phyloP scores from a whole-genome alignment of 129 eudicot species.

The Centella asiatica region DNA sequence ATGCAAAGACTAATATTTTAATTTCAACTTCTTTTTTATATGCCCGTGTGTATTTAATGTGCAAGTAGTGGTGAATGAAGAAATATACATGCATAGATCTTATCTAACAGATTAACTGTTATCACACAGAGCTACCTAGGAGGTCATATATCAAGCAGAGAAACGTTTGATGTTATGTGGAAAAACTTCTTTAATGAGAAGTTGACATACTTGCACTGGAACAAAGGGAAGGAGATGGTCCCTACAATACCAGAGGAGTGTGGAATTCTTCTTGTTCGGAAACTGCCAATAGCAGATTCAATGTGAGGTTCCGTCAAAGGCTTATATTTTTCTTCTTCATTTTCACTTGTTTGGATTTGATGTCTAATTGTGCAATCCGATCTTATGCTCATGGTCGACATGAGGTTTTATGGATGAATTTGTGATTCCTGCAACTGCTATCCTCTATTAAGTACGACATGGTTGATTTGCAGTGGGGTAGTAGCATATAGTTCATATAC shows the following conservation, averaged over 20 bases:
- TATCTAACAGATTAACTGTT: neutral
- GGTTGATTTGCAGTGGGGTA: neutral
- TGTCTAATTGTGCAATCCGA: neutral
- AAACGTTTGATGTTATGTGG: conserved; percentile 40
- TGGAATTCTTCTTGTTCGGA: conserved; percentile 90
- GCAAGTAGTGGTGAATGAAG: neutral
- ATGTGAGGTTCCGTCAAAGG: conserved; percentile 30
- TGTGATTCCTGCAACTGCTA: too few species aligned
- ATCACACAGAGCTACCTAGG: conserved; percentile 31
- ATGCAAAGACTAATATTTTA: neutral
- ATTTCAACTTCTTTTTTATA: neutral
- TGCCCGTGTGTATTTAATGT: neutral
- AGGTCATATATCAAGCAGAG: conserved; percentile 33
- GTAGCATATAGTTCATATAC: neutral
- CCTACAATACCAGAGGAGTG: conserved; percentile 64
- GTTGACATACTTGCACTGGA: conserved; percentile 71
- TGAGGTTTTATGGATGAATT: neutral
- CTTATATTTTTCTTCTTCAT: neutral
- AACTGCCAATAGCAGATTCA: conserved; percentile 60
- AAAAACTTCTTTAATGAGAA: conserved; percentile 52
- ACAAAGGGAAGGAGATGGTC: conserved; percentile 86
- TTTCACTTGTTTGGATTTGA: neutral
- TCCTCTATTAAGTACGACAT: neutral
- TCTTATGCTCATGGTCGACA: neutral
- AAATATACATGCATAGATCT: neutral